Evolutionary conservation across 768 basidiomycete species (phyloP), one percentile per base, ranked within the genome.

Genomic region (Cyathus striatus): DNA sequence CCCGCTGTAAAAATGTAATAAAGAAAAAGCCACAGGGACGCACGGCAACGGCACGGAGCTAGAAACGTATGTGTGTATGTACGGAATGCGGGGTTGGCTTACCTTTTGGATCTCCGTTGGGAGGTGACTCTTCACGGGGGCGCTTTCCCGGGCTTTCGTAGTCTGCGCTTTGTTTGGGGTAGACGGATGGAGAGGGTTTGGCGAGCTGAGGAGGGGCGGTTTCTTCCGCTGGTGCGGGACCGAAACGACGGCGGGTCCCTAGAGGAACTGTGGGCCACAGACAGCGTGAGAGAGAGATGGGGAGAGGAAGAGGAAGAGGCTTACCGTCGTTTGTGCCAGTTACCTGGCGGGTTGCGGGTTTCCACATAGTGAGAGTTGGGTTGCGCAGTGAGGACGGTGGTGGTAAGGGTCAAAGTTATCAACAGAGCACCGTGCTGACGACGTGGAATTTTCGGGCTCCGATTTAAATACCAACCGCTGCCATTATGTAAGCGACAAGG

Each of bases 271-370:
- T 16, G 17, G 6, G 9, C 10, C 49, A 23, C 48, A 57, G 62
- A 49, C 49, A 50, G 36, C 41, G 43, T 41, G 40, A n/a, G 47
- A 45, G 30, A 49, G 32, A 26, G 33, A 26, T 14, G 39, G 30
- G 44, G 46, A 42, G 23, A n/a, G n/a, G n/a, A n/a, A n/a, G 38
- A 10, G 13, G 38, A 32, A 16, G 14, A 35, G 23, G 65, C 79
- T 54, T 30, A 89, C 90, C 86, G 36, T 95, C 92, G 54, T 96
- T 96, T 20, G 92, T 94, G 44, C 92, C 93, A 26, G 89, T 89
- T 21, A 93, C 86, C 65, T 90, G 85, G 52, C 82, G 82, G 44
- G 90, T 90, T 49, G 90, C 86, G 43, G 88, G 88, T 65, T 82
- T 83, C 87, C 89, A 91, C 89, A 91, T 90, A 49, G 55, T 64